phyloP scores from a whole-genome alignment of 2,329 filamentous ascomycete species.

The Didymella arachidicola region DNA sequence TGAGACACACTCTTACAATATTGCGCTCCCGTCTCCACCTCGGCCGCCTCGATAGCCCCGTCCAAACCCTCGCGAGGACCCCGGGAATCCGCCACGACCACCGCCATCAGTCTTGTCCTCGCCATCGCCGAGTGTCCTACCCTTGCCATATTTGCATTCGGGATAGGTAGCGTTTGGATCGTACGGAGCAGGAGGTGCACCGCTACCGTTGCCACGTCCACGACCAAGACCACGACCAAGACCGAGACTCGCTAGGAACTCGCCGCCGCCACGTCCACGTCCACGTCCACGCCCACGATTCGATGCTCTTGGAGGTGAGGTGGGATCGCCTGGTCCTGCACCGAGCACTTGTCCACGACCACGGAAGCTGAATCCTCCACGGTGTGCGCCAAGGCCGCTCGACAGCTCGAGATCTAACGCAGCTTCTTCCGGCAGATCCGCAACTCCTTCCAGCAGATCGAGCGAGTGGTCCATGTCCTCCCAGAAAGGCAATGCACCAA shows the following conservation, averaged over 20 bases:
- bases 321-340: background rate
- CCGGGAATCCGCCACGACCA: constrained; percentile 2
- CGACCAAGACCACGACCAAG: background rate
- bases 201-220: background rate
- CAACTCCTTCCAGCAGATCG: background rate
- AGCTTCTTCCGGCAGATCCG: background rate
- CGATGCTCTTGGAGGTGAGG: background rate
- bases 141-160: background rate
- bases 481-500: background rate
- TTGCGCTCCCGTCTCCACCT: background rate
- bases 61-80: background rate
- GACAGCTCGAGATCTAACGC: background rate
- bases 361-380: background rate
- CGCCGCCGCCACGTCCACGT: background rate
- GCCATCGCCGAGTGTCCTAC: background rate
- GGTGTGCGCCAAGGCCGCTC: background rate
- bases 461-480: background rate
- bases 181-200: background rate
- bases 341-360: constrained; percentile 9
- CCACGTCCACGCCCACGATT: background rate
- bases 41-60: background rate
- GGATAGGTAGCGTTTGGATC: too few species aligned
- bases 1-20: background rate
- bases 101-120: background rate
- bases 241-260: background rate